Conservation (phyloP, 345 rosid genomes). For the Gynandropsis gynandra region DNA sequence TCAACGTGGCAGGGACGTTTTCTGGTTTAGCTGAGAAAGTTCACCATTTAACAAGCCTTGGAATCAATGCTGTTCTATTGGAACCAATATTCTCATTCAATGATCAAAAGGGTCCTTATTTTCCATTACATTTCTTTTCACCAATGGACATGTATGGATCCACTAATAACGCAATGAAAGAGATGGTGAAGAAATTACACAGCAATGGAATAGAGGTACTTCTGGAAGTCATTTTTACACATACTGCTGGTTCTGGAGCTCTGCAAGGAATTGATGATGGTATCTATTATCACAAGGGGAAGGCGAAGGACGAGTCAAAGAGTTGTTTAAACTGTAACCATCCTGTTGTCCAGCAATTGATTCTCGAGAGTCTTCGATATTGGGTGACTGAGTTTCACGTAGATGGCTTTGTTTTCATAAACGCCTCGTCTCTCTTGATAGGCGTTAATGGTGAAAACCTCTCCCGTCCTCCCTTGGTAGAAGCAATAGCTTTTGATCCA, state of each 20-base stretch:
- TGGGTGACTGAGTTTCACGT: constrained; percentile 85
- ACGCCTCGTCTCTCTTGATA: constrained; percentile 63
- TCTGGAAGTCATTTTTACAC: constrained; percentile 78
- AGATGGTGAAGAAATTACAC: constrained; percentile 83
- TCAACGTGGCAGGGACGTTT: constrained; percentile 66
- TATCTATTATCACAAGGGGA: constrained; percentile 44
- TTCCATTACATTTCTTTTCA: constrained; percentile 75
- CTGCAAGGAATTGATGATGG: constrained; percentile 67
- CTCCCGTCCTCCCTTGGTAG: constrained; percentile 77
- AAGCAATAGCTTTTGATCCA: constrained; percentile 90
- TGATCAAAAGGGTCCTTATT: constrained; percentile 67
- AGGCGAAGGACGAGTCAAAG: constrained; percentile 29
- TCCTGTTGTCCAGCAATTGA: constrained; percentile 63
- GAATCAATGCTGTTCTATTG: constrained; percentile 70
- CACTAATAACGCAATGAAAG: constrained; percentile 64
- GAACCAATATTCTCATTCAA: constrained; percentile 78
- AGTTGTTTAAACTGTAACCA: constrained; percentile 62
- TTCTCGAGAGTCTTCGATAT: constrained; percentile 69
- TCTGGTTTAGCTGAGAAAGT: constrained; percentile 64
- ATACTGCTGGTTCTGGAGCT: constrained; percentile 57
- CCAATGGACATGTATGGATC: constrained; percentile 48
- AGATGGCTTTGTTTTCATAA: constrained; percentile 84
- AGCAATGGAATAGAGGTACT: constrained; percentile 70
- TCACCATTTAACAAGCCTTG: constrained; percentile 63
- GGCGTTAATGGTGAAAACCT: constrained; percentile 61